Evolutionary conservation across 2,329 filamentous ascomycete genomes (phyloP), one percentile per base, ranked within the genome.

Genomic region (Helotiales sp.): DNA sequence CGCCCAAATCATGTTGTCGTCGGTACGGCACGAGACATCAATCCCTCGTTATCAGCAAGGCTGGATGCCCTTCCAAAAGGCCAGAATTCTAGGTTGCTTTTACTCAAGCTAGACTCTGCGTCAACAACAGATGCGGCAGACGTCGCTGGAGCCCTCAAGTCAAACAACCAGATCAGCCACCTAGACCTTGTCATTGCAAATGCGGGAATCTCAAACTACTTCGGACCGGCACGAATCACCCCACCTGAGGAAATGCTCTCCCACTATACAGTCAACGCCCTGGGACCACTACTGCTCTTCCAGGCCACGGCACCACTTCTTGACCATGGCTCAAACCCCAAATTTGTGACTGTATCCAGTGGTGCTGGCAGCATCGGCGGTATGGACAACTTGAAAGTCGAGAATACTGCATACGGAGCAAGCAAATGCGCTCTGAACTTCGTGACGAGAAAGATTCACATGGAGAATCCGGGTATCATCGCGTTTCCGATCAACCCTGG

Each of bases 111-210:
- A 66, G 83, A 86, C 55, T 76, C 78, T 0, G 70, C 69, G 2
- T 76, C 77, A 3, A 73, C 77, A 7, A 68, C 73, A 0, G 79
- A 81, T 63, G 70, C 81, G 0, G 70, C 72, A 2, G 69, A 73
- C 15, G 80, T 80, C 1, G 74, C 80, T 1, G 60, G 75, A 28
- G 68, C 74, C 2, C 73, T 82, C 0, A 69, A 75, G 1, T 30
- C 61, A 2, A 67, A 78, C 15, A 47, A 73, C 59, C 77, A 77
- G 3, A 81, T 87, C 68, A 71, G 74, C 4, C 74, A 78, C 26
- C 66, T 87, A 2, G 84, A 87, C 68, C 73, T 85, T 6, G 79
- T 87, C 1, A 81, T 87, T 61, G 82, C 84, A 52, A 87, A 87
- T 71, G 84, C 85, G 0, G 85, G 80, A 13, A 80, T 83, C 11